Evolutionary conservation across 2,329 filamentous ascomycete species (phyloP).

Genomic region (Cladosporium colombiae): DNA sequence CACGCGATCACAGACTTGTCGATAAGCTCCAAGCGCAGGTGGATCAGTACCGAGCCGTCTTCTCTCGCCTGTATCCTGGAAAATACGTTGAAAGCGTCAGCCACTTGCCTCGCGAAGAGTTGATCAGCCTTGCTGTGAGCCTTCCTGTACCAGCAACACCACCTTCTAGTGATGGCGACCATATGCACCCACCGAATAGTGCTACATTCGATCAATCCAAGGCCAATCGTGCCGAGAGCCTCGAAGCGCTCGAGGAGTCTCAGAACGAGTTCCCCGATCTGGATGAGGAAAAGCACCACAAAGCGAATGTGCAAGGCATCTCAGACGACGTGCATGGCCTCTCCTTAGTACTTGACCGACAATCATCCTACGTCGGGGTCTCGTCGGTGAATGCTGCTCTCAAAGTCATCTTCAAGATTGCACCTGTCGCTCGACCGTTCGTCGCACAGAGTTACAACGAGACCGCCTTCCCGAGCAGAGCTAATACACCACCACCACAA

Average conservation of each 20-base stretch:
- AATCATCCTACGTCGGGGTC: constrained; percentile 37
- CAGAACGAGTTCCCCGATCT: constrained; percentile 50
- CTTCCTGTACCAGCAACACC: constrained; percentile 42
- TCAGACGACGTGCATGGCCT: constrained; percentile 38
- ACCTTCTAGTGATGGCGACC: constrained; percentile 38
- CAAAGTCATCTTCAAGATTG: constrained; percentile 37
- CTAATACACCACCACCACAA: constrained; percentile 29
- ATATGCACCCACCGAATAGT: constrained; percentile 19
- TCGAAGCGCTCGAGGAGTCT: constrained; percentile 68
- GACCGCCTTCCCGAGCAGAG: constrained; percentile 32
- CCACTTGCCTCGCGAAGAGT: constrained; percentile 45
- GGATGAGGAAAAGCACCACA: constrained; percentile 58
- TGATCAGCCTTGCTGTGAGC: constrained; percentile 48
- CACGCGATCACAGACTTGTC: constrained; percentile 53
- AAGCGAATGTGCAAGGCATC: constrained; percentile 45
- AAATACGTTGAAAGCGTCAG: constrained; percentile 44
- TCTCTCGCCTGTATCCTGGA: constrained; percentile 46
- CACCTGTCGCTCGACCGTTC: constrained; percentile 31
- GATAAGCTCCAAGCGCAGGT: constrained; percentile 54
- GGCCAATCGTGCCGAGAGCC: constrained; percentile 54
- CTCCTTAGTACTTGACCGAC: constrained; percentile 33
- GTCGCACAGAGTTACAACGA: constrained; percentile 31
- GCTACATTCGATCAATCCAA: constrained; percentile 29
- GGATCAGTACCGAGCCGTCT: constrained; percentile 47
- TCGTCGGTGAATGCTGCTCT: constrained; percentile 37